Evolutionary conservation across 148 eudicot species (phyloP), one percentile per base, ranked within the genome.

Genomic region (Spergularia bocconei): DNA sequence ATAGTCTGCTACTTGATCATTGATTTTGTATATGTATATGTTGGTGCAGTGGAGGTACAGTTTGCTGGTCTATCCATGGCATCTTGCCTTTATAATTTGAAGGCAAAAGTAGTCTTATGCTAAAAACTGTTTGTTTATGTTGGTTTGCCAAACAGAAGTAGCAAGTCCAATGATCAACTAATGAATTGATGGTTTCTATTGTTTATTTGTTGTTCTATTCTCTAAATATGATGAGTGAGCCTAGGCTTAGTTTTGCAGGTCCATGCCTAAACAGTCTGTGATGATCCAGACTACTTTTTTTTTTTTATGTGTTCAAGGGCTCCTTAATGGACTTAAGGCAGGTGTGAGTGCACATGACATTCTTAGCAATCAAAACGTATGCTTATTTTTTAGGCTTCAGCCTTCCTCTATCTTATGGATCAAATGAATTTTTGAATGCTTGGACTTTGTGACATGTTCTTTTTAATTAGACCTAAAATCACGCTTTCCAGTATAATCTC

Each of bases 51-150:
- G 99, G 99, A 68, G 99, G 88, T 81, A 91, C 98, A 48, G 79
- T 88, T 29, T 79, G 98, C 98, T 85, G 99, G 99, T 79, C 81
- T 96, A 74, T 81, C 98, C 36, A 73, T 96, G 75, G 99, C 91
- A 63, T 86, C 94, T 61, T 79, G 81, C 87, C 89, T 92, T 73
- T 86, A 97, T 79, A 75, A 70, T 75, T 82, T 91, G 85, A 88
- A 90, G 78, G 97, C 99, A 75, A 88, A 92, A 83, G 99, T 93
- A 86, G 3, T 71, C 72, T 63, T 11, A 59, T 44, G 63, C 19
- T 41, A 71, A 64, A 39, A 56, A 4, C 69, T 54, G 14, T 38
- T 70, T 33, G 41, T 59, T 50, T 11, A 13, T 85, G 59, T 75
- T 54, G 16, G 75, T 14, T 25, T 59, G 51, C 47, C 23, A 59